Evolutionary conservation across 805 yeast genomes (phyloP).

Genomic region (Komagataella mondaviorum): DNA sequence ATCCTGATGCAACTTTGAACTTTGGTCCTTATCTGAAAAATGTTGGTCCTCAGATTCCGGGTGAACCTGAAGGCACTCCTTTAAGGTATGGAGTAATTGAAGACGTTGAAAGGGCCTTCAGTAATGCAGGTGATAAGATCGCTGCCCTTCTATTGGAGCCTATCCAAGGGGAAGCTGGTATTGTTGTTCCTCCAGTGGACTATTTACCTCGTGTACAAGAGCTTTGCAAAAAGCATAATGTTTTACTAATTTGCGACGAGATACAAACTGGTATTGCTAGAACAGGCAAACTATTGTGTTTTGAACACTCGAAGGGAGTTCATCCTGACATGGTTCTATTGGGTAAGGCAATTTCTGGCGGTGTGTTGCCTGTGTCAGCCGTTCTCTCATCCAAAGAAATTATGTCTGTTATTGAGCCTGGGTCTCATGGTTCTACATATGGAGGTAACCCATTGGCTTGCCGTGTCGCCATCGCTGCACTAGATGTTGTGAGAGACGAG

Average conservation of each 20-base stretch:
- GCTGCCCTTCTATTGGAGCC: conserved; percentile 92
- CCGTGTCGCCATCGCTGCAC: conserved; percentile 85
- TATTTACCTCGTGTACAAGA: conserved; percentile 63
- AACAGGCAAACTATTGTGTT: conserved; percentile 88
- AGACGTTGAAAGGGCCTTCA: conserved; percentile 75
- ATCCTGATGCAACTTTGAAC: conserved; percentile 77
- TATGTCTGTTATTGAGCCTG: conserved; percentile 83
- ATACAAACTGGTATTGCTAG: conserved; percentile 97
- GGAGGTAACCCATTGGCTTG: conserved; percentile 97
- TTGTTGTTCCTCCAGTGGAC: conserved; percentile 81
- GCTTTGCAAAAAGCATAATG: conserved; percentile 73
- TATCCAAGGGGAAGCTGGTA: conserved; percentile 97
- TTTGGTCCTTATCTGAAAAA: conserved; percentile 85
- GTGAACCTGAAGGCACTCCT: conserved; percentile 41
- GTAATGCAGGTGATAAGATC: conserved; percentile 72
- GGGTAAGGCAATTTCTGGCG: conserved; percentile 95
- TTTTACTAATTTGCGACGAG: conserved; percentile 87
- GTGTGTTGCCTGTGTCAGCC: conserved; percentile 85
- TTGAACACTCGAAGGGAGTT: conserved; percentile 59
- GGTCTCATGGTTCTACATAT: conserved; percentile 95
- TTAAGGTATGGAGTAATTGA: conserved; percentile 77
- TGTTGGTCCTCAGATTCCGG: conserved; percentile 78
- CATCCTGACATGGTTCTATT: conserved; percentile 83
- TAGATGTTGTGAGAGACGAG: conserved; percentile 83
- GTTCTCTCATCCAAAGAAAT: conserved; percentile 83